A percentile compares a stretch with the other conserved stretches of the same genome.
phyloP scores from a whole-genome alignment of 371 early-diverging fungal genomes.

The Mortierella sp. region DNA sequence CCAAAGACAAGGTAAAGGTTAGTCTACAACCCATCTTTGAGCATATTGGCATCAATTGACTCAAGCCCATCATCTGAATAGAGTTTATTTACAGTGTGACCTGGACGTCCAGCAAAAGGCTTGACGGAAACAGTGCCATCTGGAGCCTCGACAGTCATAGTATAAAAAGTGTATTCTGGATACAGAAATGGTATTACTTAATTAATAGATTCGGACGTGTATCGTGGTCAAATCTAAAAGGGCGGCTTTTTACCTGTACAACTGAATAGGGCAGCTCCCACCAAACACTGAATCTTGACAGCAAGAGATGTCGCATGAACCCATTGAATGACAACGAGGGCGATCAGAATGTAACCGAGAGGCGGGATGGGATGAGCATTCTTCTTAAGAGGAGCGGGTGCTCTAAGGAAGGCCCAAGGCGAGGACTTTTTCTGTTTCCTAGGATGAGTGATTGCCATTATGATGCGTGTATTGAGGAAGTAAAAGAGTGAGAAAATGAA shows the following conservation, averaged over 20 bases:
- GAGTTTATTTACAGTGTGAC: slow-evolving; percentile 38
- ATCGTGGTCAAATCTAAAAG: too few species aligned
- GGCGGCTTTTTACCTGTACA: slow-evolving; percentile 46
- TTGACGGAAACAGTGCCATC: slow-evolving; percentile 47
- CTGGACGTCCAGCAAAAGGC: slow-evolving; percentile 56
- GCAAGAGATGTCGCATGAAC: slow-evolving; percentile 46
- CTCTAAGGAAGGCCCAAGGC: slow-evolving; percentile 27
- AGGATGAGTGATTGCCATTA: not conserved
- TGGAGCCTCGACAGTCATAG: slow-evolving; percentile 53
- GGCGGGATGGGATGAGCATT: slow-evolving; percentile 45
- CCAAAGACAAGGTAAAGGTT: not conserved
- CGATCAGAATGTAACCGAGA: slow-evolving; percentile 49
- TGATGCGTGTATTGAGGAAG: not conserved
- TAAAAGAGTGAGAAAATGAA: slow-evolving; percentile 1
- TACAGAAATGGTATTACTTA: not conserved
- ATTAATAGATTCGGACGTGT: too few species aligned
- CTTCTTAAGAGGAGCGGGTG: slow-evolving; percentile 42
- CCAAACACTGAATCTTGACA: slow-evolving; percentile 48
- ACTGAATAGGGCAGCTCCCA: slow-evolving; percentile 51
- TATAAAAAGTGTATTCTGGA: slow-evolving; percentile 54
- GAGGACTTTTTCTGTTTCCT: not conserved
- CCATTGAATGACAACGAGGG: slow-evolving; percentile 45
- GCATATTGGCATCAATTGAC: not conserved
- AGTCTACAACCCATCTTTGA: not conserved
- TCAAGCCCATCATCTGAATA: not conserved